A percentile compares a stretch with the other conserved stretches of the same genome.
Evolutionary conservation across 2,329 filamentous ascomycete species (phyloP).

Genomic region (Aspergillus bombycis): DNA sequence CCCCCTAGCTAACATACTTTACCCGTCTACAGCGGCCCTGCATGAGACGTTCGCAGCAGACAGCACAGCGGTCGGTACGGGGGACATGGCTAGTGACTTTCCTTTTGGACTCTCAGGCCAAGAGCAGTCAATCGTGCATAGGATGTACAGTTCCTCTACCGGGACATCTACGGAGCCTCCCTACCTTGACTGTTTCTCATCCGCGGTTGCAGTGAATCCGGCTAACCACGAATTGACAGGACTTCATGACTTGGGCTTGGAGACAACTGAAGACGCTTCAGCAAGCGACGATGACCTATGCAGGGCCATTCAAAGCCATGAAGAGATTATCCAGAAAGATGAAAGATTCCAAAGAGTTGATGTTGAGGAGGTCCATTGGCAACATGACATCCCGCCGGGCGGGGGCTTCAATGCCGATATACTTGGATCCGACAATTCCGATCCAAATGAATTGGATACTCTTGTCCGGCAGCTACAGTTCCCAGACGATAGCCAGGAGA

Average conservation of each 20-base stretch:
- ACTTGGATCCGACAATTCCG: background rate
- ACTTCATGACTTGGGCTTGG: background rate
- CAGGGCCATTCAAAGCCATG: background rate
- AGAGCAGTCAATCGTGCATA: background rate
- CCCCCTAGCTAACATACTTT: background rate
- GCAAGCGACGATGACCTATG: background rate
- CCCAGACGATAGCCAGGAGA: background rate
- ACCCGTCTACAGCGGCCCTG: background rate
- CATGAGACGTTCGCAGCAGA: background rate
- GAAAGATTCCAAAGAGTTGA: background rate
- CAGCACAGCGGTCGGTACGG: background rate
- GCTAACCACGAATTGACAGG: background rate
- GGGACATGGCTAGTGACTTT: background rate
- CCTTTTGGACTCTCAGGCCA: background rate
- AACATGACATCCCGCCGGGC: background rate
- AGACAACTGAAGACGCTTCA: background rate
- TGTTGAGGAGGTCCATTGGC: background rate
- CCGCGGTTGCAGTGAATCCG: background rate
- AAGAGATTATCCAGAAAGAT: background rate
- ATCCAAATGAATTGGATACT: background rate
- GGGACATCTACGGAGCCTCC: background rate
- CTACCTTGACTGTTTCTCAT: background rate
- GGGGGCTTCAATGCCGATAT: background rate
- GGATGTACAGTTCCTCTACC: background rate
- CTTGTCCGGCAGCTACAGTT: background rate